Base-by-base conservation (phyloP, 1,139 yeast species). In the Zhuliangozyma parablackwelliae region DNA sequence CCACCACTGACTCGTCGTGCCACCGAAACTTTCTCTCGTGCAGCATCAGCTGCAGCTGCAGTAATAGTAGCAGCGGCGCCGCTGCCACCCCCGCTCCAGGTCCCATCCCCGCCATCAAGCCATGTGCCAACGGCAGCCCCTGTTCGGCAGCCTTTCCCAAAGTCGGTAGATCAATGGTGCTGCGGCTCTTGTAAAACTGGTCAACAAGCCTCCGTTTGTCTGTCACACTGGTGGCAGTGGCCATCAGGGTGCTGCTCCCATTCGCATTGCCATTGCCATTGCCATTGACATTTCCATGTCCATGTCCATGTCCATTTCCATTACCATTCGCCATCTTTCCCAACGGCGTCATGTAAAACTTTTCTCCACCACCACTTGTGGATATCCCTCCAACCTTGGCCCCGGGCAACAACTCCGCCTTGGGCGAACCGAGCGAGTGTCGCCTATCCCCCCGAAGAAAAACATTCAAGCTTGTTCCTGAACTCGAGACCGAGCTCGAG, bases 171-270 rank as follows among this genome's bases (percentile, higher is more conserved):
- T 23, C 24, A 9, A 23, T 7, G 9, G 24, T 23, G 24, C 9
- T 7, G 7, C 24, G 7, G 24, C 24, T 23, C 3, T 49, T 61
- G 48, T 63, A 68, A 47, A 69, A 69, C 43, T 67, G 73, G 45
- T 67, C 71, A 40, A 67, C 74, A 39, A 69, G 49, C 30, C 71
- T 49, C 40, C 63, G 64, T 34, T 54, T 54, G 36, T 59, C 59
- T 28, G 28, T 35, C 5, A 25, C 33, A 21, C 34, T 29, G 9
- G 33, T 31, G 6, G 38, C 13, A 5, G 33, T 26, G 10, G 28
- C 24, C 24, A 23, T 23, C 24, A 23, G 24, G 9, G 24, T 23
- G 9, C 6, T 7, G 24, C 24, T 23, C 9, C 9, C 24, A 23
- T 16, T 16, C 16, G 16, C 16, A 16, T 16, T 16, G 16, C 16